Conservation (phyloP, 1,139 yeast genomes). For the Suhomyces choctaworum region DNA sequence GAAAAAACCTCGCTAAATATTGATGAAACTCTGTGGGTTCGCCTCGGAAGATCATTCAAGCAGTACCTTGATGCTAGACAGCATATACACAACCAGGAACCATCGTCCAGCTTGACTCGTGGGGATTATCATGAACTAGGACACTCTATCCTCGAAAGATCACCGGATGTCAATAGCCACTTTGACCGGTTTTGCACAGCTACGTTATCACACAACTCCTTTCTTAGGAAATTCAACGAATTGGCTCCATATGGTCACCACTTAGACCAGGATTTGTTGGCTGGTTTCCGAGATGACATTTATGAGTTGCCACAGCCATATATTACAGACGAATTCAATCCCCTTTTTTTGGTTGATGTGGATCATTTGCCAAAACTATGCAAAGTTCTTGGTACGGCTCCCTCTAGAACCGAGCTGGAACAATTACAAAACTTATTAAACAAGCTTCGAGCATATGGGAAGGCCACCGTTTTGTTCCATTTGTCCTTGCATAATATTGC, state of each 20-base stretch:
- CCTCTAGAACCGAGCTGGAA: not conserved
- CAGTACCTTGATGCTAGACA: constrained; percentile 5
- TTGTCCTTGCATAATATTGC: constrained; percentile 4
- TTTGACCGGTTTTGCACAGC: constrained; percentile 1
- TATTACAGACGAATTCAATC: constrained; percentile 9
- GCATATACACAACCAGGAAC: not conserved
- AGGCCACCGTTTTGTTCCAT: constrained; percentile 7
- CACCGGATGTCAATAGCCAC: constrained; percentile 1
- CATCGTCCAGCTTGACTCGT: constrained; percentile 2
- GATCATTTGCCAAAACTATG: constrained; percentile 2
- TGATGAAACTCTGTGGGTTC: constrained; percentile 4
- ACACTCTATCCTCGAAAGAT: not conserved
- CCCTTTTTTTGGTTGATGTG: constrained; percentile 10
- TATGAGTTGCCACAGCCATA: constrained; percentile 10
- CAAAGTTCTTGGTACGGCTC: not conserved
- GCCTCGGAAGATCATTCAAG: constrained; percentile 9
- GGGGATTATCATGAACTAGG: constrained; percentile 5
- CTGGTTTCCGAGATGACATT: constrained; percentile 1
- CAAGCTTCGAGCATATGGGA: constrained; percentile 7
- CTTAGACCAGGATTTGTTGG: not conserved
- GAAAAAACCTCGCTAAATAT: not conserved
- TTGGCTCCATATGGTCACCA: constrained; percentile 4
- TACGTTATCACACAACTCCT: constrained; percentile 2
- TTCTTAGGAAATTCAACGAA: constrained; percentile 8
- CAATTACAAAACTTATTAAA: not conserved